These are phyloP conservation scores for Schwanniomyces vanrijiae DNA, from an alignment of 805 yeast species.

Conservation along the genomic window DNA sequence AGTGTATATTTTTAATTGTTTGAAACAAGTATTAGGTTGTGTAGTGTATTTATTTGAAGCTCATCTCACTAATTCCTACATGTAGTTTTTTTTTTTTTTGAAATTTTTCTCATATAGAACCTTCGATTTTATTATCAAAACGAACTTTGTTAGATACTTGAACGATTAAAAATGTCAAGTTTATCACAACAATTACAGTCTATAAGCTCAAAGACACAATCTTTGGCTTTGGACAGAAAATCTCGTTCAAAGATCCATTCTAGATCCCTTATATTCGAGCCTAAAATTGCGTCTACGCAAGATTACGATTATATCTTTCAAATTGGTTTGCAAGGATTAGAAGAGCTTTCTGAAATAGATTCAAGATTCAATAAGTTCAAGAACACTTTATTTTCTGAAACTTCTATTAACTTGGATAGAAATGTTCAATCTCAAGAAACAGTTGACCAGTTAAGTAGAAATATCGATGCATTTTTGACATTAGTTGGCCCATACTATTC, in stretches of 20 bases:
- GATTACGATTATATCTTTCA: slow-evolving; percentile 82
- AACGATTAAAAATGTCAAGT: slow-evolving; percentile 41
- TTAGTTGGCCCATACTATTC: slow-evolving; percentile 76
- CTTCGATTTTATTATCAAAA: not conserved
- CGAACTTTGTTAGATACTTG: not conserved
- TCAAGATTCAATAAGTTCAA: slow-evolving; percentile 71
- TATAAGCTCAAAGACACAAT: slow-evolving; percentile 61
- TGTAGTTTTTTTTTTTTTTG: slow-evolving; percentile 2
- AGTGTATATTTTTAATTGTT: not conserved
- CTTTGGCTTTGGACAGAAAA: slow-evolving; percentile 83
- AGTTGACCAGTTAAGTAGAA: slow-evolving; percentile 67
- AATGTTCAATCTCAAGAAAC: slow-evolving; percentile 78
- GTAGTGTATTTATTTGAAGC: not conserved
- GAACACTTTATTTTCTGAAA: slow-evolving; percentile 75
- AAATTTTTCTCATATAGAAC: not conserved
- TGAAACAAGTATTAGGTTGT: not conserved
- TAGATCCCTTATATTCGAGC: slow-evolving; percentile 81
- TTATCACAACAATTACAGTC: slow-evolving; percentile 81
- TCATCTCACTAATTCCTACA: not conserved
- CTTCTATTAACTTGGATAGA: slow-evolving; percentile 79
- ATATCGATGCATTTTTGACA: slow-evolving; percentile 71
- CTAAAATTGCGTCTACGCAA: slow-evolving; percentile 89
- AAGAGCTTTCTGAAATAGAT: slow-evolving; percentile 70
- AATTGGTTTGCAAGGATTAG: slow-evolving; percentile 72
- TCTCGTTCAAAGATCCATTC: slow-evolving; percentile 84